Percentiles rank a stretch among this genome's conserved stretches.
phyloP scores from a whole-genome alignment of 2,329 filamentous ascomycete genomes.

The Claviceps humidiphila region DNA sequence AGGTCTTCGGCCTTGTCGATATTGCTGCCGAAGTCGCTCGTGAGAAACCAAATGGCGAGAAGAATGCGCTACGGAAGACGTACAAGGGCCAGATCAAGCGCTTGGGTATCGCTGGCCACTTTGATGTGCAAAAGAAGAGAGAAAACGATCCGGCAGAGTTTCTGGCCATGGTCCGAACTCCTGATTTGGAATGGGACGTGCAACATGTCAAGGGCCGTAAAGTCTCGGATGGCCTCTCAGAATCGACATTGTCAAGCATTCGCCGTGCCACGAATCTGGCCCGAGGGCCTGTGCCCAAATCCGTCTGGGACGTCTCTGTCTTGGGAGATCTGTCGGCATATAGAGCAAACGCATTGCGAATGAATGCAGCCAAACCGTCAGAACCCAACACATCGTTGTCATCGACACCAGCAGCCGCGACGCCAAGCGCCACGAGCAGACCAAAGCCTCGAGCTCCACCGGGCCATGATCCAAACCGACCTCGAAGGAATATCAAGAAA shows the following conservation, averaged over 20 bases:
- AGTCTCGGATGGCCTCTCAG: constrained; percentile 38
- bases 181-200: constrained; percentile 44
- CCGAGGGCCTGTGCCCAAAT: constrained; percentile 41
- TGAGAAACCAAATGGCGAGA: constrained; percentile 51
- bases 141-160: constrained; percentile 38
- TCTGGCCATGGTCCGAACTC: constrained; percentile 34
- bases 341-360: constrained; percentile 25
- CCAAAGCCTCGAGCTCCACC: constrained; percentile 25
- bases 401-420: constrained; percentile 17
- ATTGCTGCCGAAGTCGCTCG: constrained; percentile 50
- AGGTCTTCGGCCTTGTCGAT: constrained; percentile 40
- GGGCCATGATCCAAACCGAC: constrained; percentile 37
- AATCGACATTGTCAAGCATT: constrained; percentile 29
- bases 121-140: constrained; percentile 44
- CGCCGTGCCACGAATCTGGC: constrained; percentile 42
- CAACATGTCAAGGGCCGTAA: constrained; percentile 41
- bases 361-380: constrained; percentile 32
- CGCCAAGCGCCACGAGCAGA: constrained; percentile 20
- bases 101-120: constrained; percentile 47
- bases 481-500: constrained; percentile 57
- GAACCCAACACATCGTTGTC: constrained; percentile 39
- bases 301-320: constrained; percentile 43
- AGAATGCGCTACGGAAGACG: constrained; percentile 53
- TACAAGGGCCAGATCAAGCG: constrained; percentile 58
- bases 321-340: constrained; percentile 40